Conservation (phyloP, 139 green algal species). For the Nannochloris sp. region DNA sequence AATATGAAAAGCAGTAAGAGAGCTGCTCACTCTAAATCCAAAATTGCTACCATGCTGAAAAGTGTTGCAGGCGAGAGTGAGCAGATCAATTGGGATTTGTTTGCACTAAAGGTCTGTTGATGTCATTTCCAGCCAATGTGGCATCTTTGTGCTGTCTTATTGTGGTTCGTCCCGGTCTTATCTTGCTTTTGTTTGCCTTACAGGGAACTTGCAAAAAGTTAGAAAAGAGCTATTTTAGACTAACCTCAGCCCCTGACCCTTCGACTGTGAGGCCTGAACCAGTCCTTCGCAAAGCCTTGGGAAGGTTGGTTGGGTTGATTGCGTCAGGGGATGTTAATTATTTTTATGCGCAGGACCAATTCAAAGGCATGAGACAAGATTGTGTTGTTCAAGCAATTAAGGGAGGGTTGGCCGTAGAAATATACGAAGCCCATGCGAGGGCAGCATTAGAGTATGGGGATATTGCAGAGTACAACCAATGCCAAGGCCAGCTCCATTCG, state of each 20-base stretch:
- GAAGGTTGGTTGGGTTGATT: conserved; percentile 43
- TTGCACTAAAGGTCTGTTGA: conserved; percentile 26
- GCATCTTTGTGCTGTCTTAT: too few relatives aligned
- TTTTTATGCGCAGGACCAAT: conserved; percentile 75
- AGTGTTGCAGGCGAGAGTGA: conserved; percentile 10
- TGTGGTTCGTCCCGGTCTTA: not conserved
- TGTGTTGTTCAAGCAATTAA: conserved; percentile 74
- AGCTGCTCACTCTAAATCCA: not conserved
- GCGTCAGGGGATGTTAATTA: conserved; percentile 33
- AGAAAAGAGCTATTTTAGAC: conserved; percentile 83
- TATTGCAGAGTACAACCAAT: conserved; percentile 82
- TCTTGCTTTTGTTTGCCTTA: not conserved
- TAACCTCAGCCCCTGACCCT: conserved; percentile 62
- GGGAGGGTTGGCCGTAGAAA: conserved; percentile 3
- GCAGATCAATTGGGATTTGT: conserved; percentile 29
- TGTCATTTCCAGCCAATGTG: not conserved
- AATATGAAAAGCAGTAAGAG: conserved; percentile 3
- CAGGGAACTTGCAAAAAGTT: conserved; percentile 54
- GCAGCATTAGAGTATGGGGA: conserved; percentile 80
- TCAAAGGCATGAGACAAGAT: conserved; percentile 89
- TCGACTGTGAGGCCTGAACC: conserved; percentile 55
- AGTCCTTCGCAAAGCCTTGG: conserved; percentile 49
- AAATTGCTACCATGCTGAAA: conserved; percentile 8
- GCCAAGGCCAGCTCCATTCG: conserved; percentile 64
- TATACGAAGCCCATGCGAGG: conserved; percentile 77